Evolutionary conservation across 345 rosid species (phyloP).

Genomic region (Lagerstroemia speciosa): DNA sequence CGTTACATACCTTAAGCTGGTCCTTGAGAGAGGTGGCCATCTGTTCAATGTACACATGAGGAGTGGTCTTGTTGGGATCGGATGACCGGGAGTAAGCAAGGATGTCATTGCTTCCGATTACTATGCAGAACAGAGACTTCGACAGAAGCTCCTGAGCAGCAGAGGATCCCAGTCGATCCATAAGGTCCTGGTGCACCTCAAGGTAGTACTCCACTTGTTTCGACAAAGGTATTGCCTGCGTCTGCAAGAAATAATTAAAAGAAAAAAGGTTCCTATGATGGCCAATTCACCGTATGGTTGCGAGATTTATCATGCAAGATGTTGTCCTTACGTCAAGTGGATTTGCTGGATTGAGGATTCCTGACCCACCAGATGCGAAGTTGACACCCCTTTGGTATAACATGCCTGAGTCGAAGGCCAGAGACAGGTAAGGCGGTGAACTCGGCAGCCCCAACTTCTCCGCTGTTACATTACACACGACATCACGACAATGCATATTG

Average conservation of each 20-base stretch:
- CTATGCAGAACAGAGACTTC: slow-evolving; percentile 39
- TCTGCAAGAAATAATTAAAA: slow-evolving; percentile 42
- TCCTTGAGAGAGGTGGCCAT: slow-evolving; percentile 42
- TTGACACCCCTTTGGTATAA: slow-evolving; percentile 27
- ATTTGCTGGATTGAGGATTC: slow-evolving; percentile 50
- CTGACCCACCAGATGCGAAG: slow-evolving; percentile 55
- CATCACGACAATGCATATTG: neutral
- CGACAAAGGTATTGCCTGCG: slow-evolving; percentile 39
- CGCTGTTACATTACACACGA: slow-evolving; percentile 20
- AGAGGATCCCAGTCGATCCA: slow-evolving; percentile 20
- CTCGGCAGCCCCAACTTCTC: slow-evolving; percentile 39
- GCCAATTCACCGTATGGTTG: slow-evolving; percentile 20
- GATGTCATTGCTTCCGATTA: slow-evolving; percentile 63
- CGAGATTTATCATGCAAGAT: slow-evolving; percentile 17
- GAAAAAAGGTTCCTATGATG: neutral
- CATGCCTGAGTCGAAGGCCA: neutral
- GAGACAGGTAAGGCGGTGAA: slow-evolving; percentile 33
- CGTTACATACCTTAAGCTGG: slow-evolving; percentile 45
- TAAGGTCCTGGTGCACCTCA: slow-evolving; percentile 18
- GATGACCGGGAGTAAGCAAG: slow-evolving; percentile 38
- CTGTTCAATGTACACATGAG: slow-evolving; percentile 29
- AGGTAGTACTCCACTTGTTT: slow-evolving; percentile 44
- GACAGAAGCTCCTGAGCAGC: slow-evolving; percentile 28
- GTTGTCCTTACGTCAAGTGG: slow-evolving; percentile 31
- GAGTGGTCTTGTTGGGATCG: slow-evolving; percentile 20